phyloP scores from a whole-genome alignment of 2,329 filamentous ascomycete species.

The Trichoderma lentiforme region DNA sequence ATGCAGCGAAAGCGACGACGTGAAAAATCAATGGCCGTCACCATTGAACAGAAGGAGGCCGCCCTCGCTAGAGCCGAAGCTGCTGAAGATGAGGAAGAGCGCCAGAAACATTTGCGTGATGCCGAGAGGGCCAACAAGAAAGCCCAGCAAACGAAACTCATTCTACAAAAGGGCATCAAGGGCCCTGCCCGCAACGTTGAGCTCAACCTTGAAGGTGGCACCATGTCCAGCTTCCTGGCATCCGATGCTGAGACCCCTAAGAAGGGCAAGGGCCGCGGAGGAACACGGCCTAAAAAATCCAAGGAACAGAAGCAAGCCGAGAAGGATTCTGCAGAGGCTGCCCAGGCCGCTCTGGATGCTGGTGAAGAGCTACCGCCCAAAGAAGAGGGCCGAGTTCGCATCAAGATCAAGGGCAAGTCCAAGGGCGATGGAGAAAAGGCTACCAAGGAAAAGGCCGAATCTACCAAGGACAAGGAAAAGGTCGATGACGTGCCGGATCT shows the following conservation, averaged over 20 bases:
- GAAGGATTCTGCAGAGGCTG: constrained; percentile 79
- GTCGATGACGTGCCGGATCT: constrained; percentile 51
- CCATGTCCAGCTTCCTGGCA: constrained; percentile 79
- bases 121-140: constrained; percentile 91
- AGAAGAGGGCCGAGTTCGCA: constrained; percentile 59
- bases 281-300: constrained; percentile 80
- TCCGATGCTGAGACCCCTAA: constrained; percentile 54
- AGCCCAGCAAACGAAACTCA: constrained; percentile 82
- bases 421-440: constrained; percentile 42
- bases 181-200: constrained; percentile 69
- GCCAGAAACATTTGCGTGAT: constrained; percentile 75
- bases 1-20: constrained; percentile 97
- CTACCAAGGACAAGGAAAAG: constrained; percentile 51
- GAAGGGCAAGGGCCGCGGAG: constrained; percentile 54
- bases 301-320: constrained; percentile 82
- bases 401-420: constrained; percentile 57
- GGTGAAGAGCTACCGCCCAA: constrained; percentile 65
- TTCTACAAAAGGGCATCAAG: constrained; percentile 82
- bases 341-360: constrained; percentile 77
- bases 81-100: constrained; percentile 78
- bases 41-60: constrained; percentile 84
- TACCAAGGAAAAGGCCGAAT: constrained; percentile 46
- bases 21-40: constrained; percentile 92
- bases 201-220: constrained; percentile 78
- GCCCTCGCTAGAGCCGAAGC: constrained; percentile 74